Evolutionary conservation across 2,329 filamentous ascomycete species (phyloP), one percentile per base, ranked within the genome.

Genomic region (Talaromyces sp.): DNA sequence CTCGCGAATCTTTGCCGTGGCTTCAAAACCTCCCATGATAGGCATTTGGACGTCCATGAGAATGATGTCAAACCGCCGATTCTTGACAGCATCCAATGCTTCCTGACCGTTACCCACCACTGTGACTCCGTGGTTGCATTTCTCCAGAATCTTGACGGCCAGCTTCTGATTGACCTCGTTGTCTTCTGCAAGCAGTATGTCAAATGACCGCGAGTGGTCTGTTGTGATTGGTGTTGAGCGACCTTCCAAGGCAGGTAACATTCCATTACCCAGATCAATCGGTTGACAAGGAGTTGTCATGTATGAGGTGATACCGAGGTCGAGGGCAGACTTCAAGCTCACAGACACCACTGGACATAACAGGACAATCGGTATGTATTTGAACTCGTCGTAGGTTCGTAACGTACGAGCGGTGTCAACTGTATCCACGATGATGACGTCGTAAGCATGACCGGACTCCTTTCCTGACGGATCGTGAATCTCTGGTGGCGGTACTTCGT

Each of bases 11-110:
- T 97, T 97, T 70, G 89, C 91, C 4, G 95, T 99, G 14, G 95
- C 93, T 80, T 99, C 95, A 75, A 99, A 98, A 52, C 95, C 95
- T 75, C 95, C 95, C 93, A 98, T 98, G 73, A 98, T 91, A n/a
- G 95, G 95, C 95, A 99, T 99, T 77, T 98, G 95, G 19, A 99
- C 95, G 75, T 99, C 95, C 95, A 99, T 99, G 58, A 99, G 85
- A 69, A 99, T 95, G 67, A 97, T 92, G 77, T 99, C 95, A 76
- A 96, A 99, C 75, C 92, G 90, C 80, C 90, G 94, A 75, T 89
- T 87, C 83, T 96, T 93, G 71, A 97, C 89, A n/a, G 91, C 89
- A 74, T 97, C 91, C 14, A 98, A 88, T 1, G 95, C 95, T 74
- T 98, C 94, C 69, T 93, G 86, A 67, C 95, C 95, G 75, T 99